These are phyloP conservation scores for Coemansia sp. DNA, from an alignment of 371 early-diverging fungal genomes.

Conservation along the genomic window DNA sequence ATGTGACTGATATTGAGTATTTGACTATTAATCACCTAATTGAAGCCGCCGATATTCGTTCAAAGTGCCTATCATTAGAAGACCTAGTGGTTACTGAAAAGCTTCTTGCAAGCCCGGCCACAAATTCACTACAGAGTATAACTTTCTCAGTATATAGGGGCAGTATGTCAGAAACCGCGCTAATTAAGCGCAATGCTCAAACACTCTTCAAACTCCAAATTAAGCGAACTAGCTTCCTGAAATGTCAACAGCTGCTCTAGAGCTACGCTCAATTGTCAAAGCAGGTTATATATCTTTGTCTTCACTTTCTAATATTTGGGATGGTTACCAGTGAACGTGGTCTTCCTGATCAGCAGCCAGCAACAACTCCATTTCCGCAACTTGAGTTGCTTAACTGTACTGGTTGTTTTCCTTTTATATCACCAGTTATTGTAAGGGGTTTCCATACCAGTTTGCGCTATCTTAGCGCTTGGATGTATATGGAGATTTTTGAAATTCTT, in stretches of 20 bases:
- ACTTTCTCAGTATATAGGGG: neutral
- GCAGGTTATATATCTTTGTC: neutral
- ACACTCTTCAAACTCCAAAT: neutral
- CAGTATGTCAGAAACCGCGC: neutral
- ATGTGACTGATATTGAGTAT: neutral
- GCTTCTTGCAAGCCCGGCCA: neutral
- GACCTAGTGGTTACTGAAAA: neutral
- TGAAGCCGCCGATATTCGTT: neutral
- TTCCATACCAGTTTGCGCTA: neutral
- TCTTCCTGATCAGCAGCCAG: neutral
- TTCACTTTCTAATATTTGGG: neutral
- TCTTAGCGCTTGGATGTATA: neutral
- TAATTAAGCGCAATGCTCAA: neutral
- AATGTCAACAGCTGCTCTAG: neutral
- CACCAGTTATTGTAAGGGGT: neutral
- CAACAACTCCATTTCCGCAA: neutral
- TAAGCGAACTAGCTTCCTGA: neutral
- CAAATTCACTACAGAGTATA: neutral
- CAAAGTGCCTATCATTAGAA: neutral
- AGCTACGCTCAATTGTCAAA: neutral
- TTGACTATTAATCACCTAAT: neutral
- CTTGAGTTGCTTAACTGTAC: neutral
- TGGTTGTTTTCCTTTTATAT: neutral
- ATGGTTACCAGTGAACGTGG: neutral
- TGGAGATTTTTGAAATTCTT: neutral